Evolutionary conservation across 805 yeast species (phyloP).

Genomic region (Myxozyma melibiosi): DNA sequence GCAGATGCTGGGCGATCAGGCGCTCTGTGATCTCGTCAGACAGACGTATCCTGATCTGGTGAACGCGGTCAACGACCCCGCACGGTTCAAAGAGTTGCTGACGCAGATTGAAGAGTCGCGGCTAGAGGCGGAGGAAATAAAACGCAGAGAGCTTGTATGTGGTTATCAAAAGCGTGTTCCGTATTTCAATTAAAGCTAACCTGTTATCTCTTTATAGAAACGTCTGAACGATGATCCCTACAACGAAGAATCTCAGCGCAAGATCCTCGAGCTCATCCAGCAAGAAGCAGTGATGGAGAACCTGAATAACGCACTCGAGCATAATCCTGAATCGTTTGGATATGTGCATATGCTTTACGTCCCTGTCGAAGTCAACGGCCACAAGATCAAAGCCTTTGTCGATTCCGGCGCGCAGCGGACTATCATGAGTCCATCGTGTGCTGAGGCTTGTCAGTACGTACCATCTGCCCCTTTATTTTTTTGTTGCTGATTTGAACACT

Average conservation of each 20-base stretch:
- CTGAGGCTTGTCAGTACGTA: conserved; percentile 62
- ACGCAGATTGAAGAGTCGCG: conserved; percentile 39
- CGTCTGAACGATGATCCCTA: conserved; percentile 66
- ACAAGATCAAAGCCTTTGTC: conserved; percentile 85
- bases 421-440: conserved; percentile 73
- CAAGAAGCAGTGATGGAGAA: conserved; percentile 75
- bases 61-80: conserved; percentile 51
- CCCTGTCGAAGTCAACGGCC: conserved; percentile 74
- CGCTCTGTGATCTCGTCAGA: conserved; percentile 40
- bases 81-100: conserved; percentile 48
- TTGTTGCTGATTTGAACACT: background rate
- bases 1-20: conserved; percentile 43
- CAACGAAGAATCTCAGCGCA: conserved; percentile 65
- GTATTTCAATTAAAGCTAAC: too few species aligned
- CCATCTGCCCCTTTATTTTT: too few species aligned
- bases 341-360: conserved; percentile 82
- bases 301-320: conserved; percentile 75
- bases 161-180: background rate
- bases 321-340: conserved; percentile 85
- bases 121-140: conserved; percentile 40
- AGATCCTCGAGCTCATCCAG: conserved; percentile 66
- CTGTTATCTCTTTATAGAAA: conserved; percentile 25
- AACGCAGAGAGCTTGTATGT: conserved; percentile 47
- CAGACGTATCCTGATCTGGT: conserved; percentile 54
- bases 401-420: conserved; percentile 96